A percentile compares a stretch with the other conserved stretches of the same genome.
Conservation (phyloP, 208 protist species). For the Leishmania arabica region DNA sequence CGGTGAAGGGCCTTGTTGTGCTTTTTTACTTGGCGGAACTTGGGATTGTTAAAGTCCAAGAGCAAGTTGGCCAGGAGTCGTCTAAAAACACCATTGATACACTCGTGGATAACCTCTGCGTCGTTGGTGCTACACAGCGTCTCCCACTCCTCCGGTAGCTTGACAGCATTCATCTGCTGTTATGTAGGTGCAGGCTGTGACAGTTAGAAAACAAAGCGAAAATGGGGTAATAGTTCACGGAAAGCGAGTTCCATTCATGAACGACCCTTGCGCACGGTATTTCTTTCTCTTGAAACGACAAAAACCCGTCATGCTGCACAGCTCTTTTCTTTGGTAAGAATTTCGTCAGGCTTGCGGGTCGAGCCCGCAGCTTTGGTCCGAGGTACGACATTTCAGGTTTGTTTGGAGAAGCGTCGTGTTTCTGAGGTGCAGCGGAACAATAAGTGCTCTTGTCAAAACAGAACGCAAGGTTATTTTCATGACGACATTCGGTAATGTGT, state of each 20-base stretch:
- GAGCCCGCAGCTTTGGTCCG: background rate
- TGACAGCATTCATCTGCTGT: background rate
- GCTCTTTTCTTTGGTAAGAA: background rate
- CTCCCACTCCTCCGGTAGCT: conserved; percentile 6
- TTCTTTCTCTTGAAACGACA: background rate
- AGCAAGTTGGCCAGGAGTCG: conserved; percentile 74
- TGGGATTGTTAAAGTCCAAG: conserved; percentile 62
- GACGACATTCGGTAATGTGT: background rate
- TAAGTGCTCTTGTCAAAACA: background rate
- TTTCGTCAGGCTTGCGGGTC: background rate
- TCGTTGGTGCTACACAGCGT: background rate
- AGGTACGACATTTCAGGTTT: background rate
- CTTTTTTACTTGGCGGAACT: conserved; percentile 51
- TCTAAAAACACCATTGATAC: conserved; percentile 52
- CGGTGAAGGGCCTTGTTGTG: conserved; percentile 51
- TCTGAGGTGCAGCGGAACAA: background rate
- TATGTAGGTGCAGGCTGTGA: background rate
- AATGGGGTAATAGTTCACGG: background rate
- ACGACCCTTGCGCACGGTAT: background rate
- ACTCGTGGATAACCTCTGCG: conserved; percentile 7
- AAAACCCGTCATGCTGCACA: background rate
- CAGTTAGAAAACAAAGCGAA: background rate
- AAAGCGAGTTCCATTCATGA: background rate
- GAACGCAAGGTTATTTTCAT: background rate
- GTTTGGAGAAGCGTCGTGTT: background rate